phyloP scores from a whole-genome alignment of 2,329 filamentous ascomycete species.

The Sordariomycetes sp. region DNA sequence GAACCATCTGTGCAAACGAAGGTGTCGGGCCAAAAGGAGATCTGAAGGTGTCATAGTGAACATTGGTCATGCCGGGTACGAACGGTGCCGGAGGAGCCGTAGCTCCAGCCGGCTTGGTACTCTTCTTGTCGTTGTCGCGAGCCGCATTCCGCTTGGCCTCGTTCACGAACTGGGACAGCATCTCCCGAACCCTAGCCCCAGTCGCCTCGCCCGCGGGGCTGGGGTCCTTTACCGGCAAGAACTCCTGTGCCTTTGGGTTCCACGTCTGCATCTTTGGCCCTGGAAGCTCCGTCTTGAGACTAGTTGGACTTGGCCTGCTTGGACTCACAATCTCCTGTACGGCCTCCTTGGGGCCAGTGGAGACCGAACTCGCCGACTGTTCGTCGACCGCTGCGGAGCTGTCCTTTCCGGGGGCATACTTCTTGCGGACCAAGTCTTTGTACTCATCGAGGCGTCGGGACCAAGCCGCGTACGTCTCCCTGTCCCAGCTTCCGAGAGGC shows the following conservation, averaged over 20 bases:
- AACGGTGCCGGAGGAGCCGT: neutral
- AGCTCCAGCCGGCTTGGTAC: neutral
- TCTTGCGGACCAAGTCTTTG: neutral
- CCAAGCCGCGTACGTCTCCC: neutral
- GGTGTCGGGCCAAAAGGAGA: neutral
- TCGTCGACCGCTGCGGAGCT: neutral
- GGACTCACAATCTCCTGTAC: neutral
- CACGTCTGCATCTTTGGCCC: neutral
- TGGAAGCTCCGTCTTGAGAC: neutral
- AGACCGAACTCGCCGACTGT: neutral
- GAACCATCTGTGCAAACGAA: neutral
- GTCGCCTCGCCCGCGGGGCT: neutral
- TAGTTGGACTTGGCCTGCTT: neutral
- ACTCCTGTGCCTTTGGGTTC: slow-evolving; percentile 2
- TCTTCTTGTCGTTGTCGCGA: neutral
- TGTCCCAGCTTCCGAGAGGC: neutral
- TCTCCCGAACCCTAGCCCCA: neutral
- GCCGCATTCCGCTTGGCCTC: neutral
- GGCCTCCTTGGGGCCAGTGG: neutral
- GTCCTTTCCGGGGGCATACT: neutral
- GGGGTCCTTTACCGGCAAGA: neutral
- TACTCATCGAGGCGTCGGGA: neutral
- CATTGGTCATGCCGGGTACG: neutral
- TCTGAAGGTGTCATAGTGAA: neutral
- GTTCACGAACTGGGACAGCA: neutral